These are phyloP conservation scores for Arabidopsis suecica DNA, from an alignment of 345 rosid species.

Conservation along the genomic window DNA sequence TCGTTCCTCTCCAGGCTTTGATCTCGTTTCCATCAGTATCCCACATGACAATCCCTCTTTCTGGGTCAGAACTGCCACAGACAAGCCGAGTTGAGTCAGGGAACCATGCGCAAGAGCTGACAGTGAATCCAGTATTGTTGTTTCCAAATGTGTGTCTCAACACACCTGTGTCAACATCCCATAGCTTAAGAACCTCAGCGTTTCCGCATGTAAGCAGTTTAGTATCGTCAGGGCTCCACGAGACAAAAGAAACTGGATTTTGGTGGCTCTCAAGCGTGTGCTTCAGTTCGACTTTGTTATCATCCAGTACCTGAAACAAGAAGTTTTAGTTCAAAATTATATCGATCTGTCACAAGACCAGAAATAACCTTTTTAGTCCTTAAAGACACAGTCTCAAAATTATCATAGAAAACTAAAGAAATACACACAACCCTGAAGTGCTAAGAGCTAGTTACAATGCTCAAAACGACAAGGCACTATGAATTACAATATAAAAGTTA, in stretches of 20 bases:
- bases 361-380: not conserved
- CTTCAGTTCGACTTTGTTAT: slow-evolving; percentile 57
- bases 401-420: not conserved
- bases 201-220: slow-evolving; percentile 87
- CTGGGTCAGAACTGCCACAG: slow-evolving; percentile 87
- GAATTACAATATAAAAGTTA: not conserved
- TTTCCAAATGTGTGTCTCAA: slow-evolving; percentile 90
- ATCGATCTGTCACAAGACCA: slow-evolving; percentile 15
- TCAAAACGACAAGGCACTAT: not conserved
- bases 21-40: slow-evolving; percentile 85
- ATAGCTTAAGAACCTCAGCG: slow-evolving; percentile 80
- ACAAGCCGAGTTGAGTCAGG: slow-evolving; percentile 87
- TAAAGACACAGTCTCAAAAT: not conserved
- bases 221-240: slow-evolving; percentile 90
- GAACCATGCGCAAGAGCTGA: slow-evolving; percentile 97
- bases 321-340: slow-evolving; percentile 19
- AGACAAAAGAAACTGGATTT: slow-evolving; percentile 78
- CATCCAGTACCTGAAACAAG: slow-evolving; percentile 66
- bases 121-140: slow-evolving; percentile 65
- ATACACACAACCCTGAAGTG: not conserved
- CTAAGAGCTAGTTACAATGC: slow-evolving; percentile 12
- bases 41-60: slow-evolving; percentile 87
- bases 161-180: slow-evolving; percentile 92
- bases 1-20: slow-evolving; percentile 78
- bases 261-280: slow-evolving; percentile 71